Conservation (phyloP, 139 green algal genomes). For the Eudorina sp. region DNA sequence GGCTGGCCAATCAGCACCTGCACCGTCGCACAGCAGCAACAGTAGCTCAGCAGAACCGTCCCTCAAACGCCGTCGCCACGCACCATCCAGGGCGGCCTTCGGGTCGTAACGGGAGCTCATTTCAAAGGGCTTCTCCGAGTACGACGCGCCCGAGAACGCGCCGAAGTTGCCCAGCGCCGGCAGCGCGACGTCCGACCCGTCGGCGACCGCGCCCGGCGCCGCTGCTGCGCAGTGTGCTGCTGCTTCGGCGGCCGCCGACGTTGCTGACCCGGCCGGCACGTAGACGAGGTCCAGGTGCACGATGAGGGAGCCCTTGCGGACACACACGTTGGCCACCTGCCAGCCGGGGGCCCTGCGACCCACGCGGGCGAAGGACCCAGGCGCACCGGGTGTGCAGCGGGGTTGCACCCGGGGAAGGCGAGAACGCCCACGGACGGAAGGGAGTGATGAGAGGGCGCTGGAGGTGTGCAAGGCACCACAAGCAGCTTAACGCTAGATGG, state of each 20-base stretch:
- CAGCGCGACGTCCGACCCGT: background rate
- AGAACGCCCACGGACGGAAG: no score
- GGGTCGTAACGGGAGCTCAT: background rate
- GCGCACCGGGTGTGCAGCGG: no score
- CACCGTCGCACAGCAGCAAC: no score
- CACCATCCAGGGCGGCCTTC: background rate
- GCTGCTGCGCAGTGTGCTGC: background rate
- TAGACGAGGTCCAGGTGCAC: conserved; percentile 42
- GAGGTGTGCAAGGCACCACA: no score
- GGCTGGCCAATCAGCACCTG: no score
- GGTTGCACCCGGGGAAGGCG: no score
- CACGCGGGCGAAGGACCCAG: no score
- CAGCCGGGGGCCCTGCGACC: conserved; percentile 22
- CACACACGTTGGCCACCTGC: conserved; percentile 14
- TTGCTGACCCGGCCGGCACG: background rate
- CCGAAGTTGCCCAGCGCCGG: no score
- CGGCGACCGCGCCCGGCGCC: background rate
- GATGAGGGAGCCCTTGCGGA: conserved; percentile 29
- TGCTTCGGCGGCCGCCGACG: background rate
- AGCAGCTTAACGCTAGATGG: no score
- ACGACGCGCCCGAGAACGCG: background rate
- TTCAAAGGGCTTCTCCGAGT: background rate
- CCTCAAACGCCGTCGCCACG: no score
- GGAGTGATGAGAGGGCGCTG: no score
- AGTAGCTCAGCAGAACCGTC: no score